phyloP scores from a whole-genome alignment of 306 rosid genomes.

The Cicer chorassanicum region DNA sequence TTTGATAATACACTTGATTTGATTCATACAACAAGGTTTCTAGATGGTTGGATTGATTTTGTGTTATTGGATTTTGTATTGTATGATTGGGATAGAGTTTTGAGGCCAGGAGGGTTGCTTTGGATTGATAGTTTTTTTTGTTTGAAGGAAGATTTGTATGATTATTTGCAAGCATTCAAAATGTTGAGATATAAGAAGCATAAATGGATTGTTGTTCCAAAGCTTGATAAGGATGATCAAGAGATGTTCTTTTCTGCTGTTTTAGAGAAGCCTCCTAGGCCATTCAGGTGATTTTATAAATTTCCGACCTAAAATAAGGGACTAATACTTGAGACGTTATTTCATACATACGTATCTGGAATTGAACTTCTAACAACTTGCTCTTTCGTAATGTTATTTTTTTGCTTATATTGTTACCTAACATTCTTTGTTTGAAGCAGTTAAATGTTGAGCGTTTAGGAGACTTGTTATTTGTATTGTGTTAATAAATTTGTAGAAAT shows the following conservation, averaged over 20 bases:
- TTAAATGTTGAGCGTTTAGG: background rate
- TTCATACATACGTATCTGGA: background rate
- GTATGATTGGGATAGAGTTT: conserved; percentile 79
- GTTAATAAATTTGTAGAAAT: conserved; percentile 4
- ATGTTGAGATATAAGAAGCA: conserved; percentile 70
- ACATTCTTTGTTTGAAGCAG: conserved; percentile 5
- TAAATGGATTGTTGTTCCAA: conserved; percentile 74
- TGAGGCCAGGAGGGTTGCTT: conserved; percentile 80
- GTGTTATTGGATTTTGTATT: conserved; percentile 72
- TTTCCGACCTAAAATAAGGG: background rate
- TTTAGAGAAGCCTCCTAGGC: conserved; percentile 74
- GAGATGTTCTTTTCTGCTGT: conserved; percentile 83
- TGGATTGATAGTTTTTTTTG: conserved; percentile 87
- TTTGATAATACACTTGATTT: conserved; percentile 74
- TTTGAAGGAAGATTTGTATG: conserved; percentile 67
- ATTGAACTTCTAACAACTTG: background rate
- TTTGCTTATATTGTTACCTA: background rate
- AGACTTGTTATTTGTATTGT: conserved; percentile 26
- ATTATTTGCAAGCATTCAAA: conserved; percentile 60
- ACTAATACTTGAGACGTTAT: background rate
- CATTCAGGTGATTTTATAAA: conserved; percentile 53
- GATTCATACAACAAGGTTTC: conserved; percentile 81
- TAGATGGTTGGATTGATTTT: conserved; percentile 81
- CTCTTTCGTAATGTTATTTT: background rate
- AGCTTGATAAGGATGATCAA: conserved; percentile 65